Percentiles rank a stretch among this genome's conserved stretches.
Conservation (phyloP, 495 filamentous ascomycete species). For the Hypoxylon lienhwacheense region DNA sequence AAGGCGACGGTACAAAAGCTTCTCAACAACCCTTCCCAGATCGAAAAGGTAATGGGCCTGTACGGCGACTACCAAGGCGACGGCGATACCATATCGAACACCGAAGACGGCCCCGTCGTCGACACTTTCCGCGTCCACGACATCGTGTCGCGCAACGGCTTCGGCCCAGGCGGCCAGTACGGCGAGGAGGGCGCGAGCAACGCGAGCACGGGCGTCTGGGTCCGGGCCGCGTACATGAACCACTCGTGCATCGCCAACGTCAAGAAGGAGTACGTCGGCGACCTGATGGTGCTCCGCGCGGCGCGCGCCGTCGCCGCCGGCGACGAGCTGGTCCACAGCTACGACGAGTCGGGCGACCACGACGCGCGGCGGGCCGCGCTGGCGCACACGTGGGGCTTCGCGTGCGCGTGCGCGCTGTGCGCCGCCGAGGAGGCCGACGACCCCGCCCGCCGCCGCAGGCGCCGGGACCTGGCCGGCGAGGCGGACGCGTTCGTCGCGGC, state of each 20-base stretch:
- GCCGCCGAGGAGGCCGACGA: conserved; percentile 35
- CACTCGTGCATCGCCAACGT: conserved; percentile 54
- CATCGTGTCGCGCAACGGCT: conserved; percentile 43
- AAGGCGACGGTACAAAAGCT: conserved; percentile 46
- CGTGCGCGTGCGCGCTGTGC: conserved; percentile 49
- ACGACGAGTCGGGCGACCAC: conserved; percentile 9
- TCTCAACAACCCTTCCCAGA: conserved; percentile 46
- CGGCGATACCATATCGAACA: conserved; percentile 1
- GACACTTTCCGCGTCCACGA: conserved; percentile 45
- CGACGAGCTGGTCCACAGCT: conserved; percentile 48
- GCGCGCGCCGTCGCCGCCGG: conserved; percentile 43
- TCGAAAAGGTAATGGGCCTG: conserved; percentile 42
- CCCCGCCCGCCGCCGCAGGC: conserved; percentile 36
- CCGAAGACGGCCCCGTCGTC: conserved; percentile 34
- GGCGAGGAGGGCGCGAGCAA: conserved; percentile 30
- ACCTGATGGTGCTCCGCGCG: conserved; percentile 59
- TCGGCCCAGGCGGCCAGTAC: conserved; percentile 35
- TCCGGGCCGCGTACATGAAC: conserved; percentile 53
- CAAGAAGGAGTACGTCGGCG: conserved; percentile 53
- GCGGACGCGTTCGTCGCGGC: conserved; percentile 35
- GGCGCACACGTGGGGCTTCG: conserved; percentile 47
- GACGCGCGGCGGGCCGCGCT: conserved; percentile 17
- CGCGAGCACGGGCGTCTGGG: conserved; percentile 52
- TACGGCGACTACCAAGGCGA: conserved; percentile 43
- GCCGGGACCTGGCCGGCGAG: conserved; percentile 35